Evolutionary conservation across 768 basidiomycete genomes (phyloP).

Genomic region (Russula vinacea): DNA sequence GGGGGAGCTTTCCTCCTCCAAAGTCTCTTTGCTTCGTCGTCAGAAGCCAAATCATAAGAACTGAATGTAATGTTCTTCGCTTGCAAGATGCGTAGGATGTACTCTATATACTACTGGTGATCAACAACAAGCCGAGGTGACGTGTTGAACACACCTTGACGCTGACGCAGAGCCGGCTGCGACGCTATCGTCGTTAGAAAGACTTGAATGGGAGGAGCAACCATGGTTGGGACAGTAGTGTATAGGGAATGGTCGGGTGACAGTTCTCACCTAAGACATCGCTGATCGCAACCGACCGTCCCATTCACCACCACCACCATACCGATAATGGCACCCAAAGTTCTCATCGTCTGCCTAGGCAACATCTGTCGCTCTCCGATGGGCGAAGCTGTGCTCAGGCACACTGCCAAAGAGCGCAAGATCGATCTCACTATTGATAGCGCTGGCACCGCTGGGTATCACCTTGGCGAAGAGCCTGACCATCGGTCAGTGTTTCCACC

Average conservation of each 20-base stretch:
- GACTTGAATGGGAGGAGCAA: conserved; percentile 77
- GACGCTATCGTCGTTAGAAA: conserved; percentile 89
- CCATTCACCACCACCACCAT: neutral
- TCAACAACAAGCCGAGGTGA: neutral
- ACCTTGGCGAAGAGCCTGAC: conserved; percentile 81
- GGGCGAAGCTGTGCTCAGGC: conserved; percentile 81
- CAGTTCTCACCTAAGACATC: neutral
- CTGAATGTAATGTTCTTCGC: conserved; percentile 81
- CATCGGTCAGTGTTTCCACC: conserved; percentile 49
- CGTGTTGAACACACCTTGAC: conserved; percentile 53
- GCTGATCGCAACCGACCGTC: neutral
- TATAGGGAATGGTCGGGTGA: too few species aligned
- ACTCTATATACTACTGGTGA: conserved; percentile 54
- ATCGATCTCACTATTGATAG: conserved; percentile 73
- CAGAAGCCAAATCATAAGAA: conserved; percentile 82
- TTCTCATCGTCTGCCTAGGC: conserved; percentile 75
- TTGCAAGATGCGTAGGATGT: conserved; percentile 76
- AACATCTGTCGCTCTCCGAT: conserved; percentile 91
- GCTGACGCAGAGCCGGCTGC: conserved; percentile 69
- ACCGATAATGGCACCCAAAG: conserved; percentile 39
- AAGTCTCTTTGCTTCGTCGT: conserved; percentile 71
- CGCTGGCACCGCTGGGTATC: conserved; percentile 82
- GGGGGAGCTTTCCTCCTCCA: conserved; percentile 80
- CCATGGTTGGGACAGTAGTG: conserved; percentile 43
- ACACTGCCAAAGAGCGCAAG: conserved; percentile 63